Conservation (phyloP, 192 early-diverging fungal species). For the Diversispora epigaea region DNA sequence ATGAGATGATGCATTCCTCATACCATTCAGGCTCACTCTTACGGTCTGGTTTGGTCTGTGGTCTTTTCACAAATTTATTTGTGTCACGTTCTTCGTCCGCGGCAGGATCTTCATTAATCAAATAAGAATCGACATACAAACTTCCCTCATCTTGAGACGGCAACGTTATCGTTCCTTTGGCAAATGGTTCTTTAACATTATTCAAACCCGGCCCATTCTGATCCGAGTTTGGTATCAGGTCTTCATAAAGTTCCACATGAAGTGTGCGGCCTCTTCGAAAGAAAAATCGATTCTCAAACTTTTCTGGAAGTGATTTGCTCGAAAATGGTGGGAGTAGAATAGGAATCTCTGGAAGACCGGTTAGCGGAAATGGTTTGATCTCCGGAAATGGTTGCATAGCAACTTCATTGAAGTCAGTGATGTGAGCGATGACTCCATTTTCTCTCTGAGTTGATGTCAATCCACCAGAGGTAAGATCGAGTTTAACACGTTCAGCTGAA, state of each 20-base stretch:
- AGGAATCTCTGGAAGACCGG: too few species aligned
- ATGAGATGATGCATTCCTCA: too few species aligned
- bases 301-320: too few species aligned
- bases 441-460: neutral
- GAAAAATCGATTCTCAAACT: neutral
- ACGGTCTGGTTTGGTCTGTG: too few species aligned
- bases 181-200: neutral
- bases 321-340: too few species aligned
- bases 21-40: too few species aligned
- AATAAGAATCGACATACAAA: slow-evolving; percentile 6
- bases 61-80: too few species aligned
- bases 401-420: neutral
- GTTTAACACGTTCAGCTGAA: too few species aligned
- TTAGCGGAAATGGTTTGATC: neutral
- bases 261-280: neutral
- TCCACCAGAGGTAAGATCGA: neutral
- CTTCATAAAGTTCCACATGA: slow-evolving; percentile 2
- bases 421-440: slow-evolving; percentile 3
- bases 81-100: too few species aligned
- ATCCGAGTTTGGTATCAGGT: neutral
- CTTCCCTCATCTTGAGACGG: neutral
- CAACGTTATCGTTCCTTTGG: neutral
- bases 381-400: neutral
- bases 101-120: neutral
- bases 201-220: neutral